Evolutionary conservation across 2,329 filamentous ascomycete species (phyloP), one percentile per base, ranked within the genome.

Genomic region (Fusarium sp.): DNA sequence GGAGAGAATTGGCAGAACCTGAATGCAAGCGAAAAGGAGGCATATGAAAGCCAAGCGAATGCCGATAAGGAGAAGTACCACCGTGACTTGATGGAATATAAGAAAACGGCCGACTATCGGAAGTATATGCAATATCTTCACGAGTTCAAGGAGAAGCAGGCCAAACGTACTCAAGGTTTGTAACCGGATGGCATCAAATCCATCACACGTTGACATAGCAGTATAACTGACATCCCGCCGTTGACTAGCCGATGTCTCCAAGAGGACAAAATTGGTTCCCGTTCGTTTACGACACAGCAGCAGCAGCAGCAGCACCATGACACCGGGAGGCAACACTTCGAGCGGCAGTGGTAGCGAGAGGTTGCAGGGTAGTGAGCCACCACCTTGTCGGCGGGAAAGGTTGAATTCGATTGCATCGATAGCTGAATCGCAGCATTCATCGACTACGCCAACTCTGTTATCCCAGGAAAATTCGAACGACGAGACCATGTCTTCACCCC

Each of bases 1-100:
- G 93, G 93, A 12, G 93, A 96, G 78, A 90, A 93, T 78, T 96
- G 93, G 93, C 93, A 96, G 79, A 91, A 89, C 59, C 83, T 96
- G 14, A 85, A 89, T 5, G 86, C 89, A 2, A 82, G 85, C 2
- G 91, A 93, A 74, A 93, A 93, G 77, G 93, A 94, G 78, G 86
- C 88, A 0, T 96, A 89, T 75, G 93, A 96, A 80, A 88, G 87
- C 44, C 90, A 93, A 78, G 93, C 93, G 30, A 91, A 91, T 67
- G 82, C 87, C 22, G 91, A 92, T 32, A 96, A 96, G 82, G 93
- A 95, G 74, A 92, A 88, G 74, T 96, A 94, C 79, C 92, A 93
- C 74, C 85, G 88, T n/a, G 89, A 93, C 72, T 84, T 95, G 69
- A 85, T 87, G 52, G 89, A 92, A 74, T 96, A 96, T 81, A 95